Evolutionary conservation across 2,329 filamentous ascomycete genomes (phyloP), one percentile per base, ranked within the genome.

Genomic region (Orbilia brochopaga): DNA sequence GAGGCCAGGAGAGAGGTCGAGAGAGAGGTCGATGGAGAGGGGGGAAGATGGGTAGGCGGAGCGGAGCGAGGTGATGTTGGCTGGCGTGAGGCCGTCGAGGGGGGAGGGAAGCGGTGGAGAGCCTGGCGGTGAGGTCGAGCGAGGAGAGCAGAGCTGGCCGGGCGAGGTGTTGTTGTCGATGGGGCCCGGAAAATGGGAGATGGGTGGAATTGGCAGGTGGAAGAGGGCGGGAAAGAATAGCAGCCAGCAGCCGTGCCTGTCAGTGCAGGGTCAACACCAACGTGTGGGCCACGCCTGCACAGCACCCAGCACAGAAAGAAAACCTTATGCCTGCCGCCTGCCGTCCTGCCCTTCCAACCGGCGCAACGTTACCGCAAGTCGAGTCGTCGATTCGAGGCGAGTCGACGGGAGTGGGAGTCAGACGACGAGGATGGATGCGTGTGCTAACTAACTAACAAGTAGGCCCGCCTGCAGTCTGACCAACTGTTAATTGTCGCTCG

Each of bases 191-290:
- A 54, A 54, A 32, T 30, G 35, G 61, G 46, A 35, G 46, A 11
- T 42, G 37, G 53, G 61, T 53, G 42, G 19, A 40, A 69, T 19
- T 13, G 64, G 67, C 59, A 72, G 60, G 67, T 72, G 67, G 55
- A 65, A 65, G 60, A 63, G 57, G 56, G 54, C 54, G 59, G 66
- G 66, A 70, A 70, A 46, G 66, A 70, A 70, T 64, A 63, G 65
- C 59, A 61, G 42, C 46, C 10, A 30, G 32, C 57, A 37, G 37
- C 37, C 57, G 21, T 32, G 37, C 46, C 50, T 67, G 63, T 69
- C 65, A 69, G 58, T 69, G 46, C 58, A 69, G 65, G 57, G 65
- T 63, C 65, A 69, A 58, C 54, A 44, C 46, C 57, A 37, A 52
- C 57, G 51, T 46, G 51, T 21, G 40, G 35, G 40, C 50, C 58